Base-by-base conservation (phyloP, 2,329 filamentous ascomycete species). In the Penicillium brasilianum region DNA sequence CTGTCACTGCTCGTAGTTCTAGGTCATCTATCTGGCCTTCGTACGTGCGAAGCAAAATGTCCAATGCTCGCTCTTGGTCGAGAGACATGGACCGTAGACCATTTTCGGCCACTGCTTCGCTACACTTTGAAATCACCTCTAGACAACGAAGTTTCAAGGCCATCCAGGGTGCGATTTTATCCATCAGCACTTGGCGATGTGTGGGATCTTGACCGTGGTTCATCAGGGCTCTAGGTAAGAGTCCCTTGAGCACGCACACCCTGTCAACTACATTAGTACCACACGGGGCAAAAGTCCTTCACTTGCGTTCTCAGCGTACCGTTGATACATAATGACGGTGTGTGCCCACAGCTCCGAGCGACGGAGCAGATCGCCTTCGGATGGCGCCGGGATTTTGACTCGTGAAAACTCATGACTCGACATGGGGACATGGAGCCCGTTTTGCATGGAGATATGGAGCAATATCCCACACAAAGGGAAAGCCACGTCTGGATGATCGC, bases 371-470 rank as follows among this genome's bases (percentile, higher is more conserved):
- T 80, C 77, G 3, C 68, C 65, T n/a, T 76, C 74, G 1, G 71
- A 73, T 2, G 71, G 67, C 0, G 68, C 66, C 4, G 70, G 68
- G 9, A 74, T 67, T 41, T 72, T 76, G 14, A 71, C 68, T 39
- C 72, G 73, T 11, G 73, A 74, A 55, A 80, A 80, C 30, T 80
- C 78, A 55, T 80, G 77, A 57, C 75, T 77, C 3, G 77, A 76
- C 65, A 78, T 74, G 0, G 78, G 78, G 8, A 79, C 75, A 59
- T 80, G 78, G 8, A 80, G 64, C 0, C 78, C 78, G 52, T 79
- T 75, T 61, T 78, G 76, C 75, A 80, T 80, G 13, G 77, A 77
- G 50, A 78, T 71, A 52, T 80, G 77, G n/a, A 80, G 50, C 13
- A 80, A 58, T 54, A 75, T 69, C 0, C 76, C 78, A 37, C 71